Conservation (phyloP, 2,329 filamentous ascomycete species). For the Trichoderma sp. region DNA sequence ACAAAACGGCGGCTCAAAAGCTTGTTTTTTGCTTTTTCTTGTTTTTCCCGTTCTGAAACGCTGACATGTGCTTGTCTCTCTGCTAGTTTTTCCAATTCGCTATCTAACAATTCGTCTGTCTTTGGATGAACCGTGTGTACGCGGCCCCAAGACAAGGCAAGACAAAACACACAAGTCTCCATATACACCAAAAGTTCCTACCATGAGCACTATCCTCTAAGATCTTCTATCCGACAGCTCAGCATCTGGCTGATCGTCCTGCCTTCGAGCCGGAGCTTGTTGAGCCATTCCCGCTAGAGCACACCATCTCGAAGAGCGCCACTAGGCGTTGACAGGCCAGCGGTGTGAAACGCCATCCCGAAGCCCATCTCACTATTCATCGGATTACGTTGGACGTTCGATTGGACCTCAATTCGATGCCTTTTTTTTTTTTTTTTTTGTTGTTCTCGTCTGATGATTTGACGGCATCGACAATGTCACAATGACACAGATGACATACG, state of each 20-base stretch:
- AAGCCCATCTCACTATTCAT: not conserved
- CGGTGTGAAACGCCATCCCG: not conserved
- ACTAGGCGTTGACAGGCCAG: not conserved
- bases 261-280: not conserved
- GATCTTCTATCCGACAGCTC: too few relatives aligned
- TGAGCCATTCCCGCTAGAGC: not conserved
- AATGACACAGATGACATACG: too few relatives aligned
- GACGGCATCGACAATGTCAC: too few relatives aligned
- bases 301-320: not conserved
- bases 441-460: too few relatives aligned
- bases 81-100: not conserved
- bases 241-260: not conserved
- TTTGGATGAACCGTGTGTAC: not conserved
- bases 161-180: too few relatives aligned
- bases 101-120: not conserved
- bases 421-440: not conserved
- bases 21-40: not conserved
- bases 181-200: not conserved
- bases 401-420: not conserved
- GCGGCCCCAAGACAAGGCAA: too few relatives aligned
- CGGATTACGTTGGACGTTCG: not conserved
- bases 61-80: not conserved
- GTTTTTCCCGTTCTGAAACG: not conserved
- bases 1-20: slow-evolving; percentile 17
- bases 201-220: too few relatives aligned